Evolutionary conservation across 257 asterid species (phyloP).

Genomic region (Fraxinus cuspidata): DNA sequence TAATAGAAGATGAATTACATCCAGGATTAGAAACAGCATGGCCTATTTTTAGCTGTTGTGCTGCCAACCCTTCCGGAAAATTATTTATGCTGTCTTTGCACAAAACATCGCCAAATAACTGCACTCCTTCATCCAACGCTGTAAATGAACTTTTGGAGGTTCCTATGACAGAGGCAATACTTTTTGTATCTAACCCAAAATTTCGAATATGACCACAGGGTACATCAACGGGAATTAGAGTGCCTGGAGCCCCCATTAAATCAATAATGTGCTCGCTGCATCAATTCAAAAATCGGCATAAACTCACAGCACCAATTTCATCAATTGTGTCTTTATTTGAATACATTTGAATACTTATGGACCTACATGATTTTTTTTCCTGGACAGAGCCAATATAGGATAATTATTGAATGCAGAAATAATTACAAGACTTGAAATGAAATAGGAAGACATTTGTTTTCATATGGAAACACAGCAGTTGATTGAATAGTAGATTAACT

Average conservation of each 20-base stretch:
- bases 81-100: slow-evolving; percentile 25
- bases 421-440: neutral
- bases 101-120: slow-evolving; percentile 25
- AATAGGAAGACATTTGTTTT: neutral
- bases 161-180: slow-evolving; percentile 33
- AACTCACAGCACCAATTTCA: slow-evolving; percentile 6
- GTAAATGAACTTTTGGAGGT: slow-evolving; percentile 31
- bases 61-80: slow-evolving; percentile 39
- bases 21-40: slow-evolving; percentile 20
- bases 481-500: neutral
- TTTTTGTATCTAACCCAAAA: slow-evolving; percentile 56
- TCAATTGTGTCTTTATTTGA: neutral
- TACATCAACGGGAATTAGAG: slow-evolving; percentile 86
- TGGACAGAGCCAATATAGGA: neutral
- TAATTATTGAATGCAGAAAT: neutral
- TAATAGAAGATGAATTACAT: slow-evolving; percentile 31
- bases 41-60: slow-evolving; percentile 32
- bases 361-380: neutral
- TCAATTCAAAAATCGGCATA: slow-evolving; percentile 23
- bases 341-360: neutral
- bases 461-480: neutral
- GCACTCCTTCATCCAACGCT: slow-evolving; percentile 40
- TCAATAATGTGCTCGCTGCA: slow-evolving; percentile 97
- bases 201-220: slow-evolving; percentile 64
- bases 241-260: slow-evolving; percentile 99